Conservation (phyloP, 1,139 yeast species). For the Yamadazyma kanchanaburiensis region DNA sequence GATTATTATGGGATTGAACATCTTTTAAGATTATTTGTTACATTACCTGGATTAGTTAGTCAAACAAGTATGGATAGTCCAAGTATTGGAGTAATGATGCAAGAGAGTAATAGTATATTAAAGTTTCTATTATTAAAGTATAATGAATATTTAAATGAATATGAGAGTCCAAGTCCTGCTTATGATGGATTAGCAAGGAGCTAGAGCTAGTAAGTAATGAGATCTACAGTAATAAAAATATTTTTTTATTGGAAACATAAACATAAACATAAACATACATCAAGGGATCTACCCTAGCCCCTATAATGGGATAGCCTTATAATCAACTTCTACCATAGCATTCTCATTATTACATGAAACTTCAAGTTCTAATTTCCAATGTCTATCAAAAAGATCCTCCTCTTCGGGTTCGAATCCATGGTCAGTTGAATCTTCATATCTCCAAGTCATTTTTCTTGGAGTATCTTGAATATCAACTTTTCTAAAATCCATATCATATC, state of each 20-base stretch:
- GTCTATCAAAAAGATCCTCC: conserved; percentile 42
- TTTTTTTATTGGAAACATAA: background rate
- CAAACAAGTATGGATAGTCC: conserved; percentile 80
- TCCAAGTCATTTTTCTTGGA: conserved; percentile 46
- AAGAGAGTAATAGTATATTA: conserved; percentile 47
- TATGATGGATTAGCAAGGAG: conserved; percentile 47
- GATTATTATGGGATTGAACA: conserved; percentile 75
- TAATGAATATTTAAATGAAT: conserved; percentile 41
- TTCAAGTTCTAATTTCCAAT: conserved; percentile 56
- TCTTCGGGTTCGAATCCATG: conserved; percentile 53
- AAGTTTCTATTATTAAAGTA: conserved; percentile 51
- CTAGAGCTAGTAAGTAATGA: too few relatives aligned
- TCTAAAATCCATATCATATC: conserved; percentile 52
- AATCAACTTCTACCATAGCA: conserved; percentile 60
- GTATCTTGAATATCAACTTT: conserved; percentile 50
- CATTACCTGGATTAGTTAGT: conserved; percentile 77
- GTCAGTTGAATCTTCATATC: conserved; percentile 47
- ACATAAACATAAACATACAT: background rate
- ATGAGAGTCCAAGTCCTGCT: conserved; percentile 59
- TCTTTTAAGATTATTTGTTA: conserved; percentile 65
- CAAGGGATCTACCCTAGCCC: too few relatives aligned
- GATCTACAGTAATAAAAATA: conserved; percentile 1
- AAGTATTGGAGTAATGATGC: conserved; percentile 50
- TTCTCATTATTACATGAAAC: conserved; percentile 58
- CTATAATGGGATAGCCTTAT: conserved; percentile 40